Evolutionary conservation across 371 early-diverging fungal species (phyloP).

Genomic region (Haplosporangium sp.): DNA sequence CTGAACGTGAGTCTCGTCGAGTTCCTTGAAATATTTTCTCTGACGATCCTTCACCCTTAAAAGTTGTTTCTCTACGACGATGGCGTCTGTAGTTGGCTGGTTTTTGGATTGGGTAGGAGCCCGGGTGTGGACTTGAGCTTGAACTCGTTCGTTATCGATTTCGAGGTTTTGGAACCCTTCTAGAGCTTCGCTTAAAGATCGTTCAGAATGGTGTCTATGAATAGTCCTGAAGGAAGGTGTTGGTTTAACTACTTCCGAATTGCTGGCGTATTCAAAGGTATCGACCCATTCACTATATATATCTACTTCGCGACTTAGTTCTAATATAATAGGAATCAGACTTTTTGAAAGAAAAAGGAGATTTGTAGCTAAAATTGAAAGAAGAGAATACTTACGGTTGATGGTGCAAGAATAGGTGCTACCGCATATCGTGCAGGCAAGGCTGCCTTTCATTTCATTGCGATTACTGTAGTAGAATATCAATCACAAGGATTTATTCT

Average conservation of each 20-base stretch:
- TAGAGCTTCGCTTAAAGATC: neutral
- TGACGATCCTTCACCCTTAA: neutral
- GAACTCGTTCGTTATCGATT: neutral
- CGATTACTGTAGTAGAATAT: conserved; percentile 29
- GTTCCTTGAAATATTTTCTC: neutral
- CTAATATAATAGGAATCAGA: conserved; percentile 49
- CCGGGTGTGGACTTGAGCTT: neutral
- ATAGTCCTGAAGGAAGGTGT: neutral
- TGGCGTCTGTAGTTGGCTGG: neutral
- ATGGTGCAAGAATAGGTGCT: conserved; percentile 72
- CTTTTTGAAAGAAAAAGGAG: neutral
- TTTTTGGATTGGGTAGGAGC: neutral
- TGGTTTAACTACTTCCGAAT: neutral
- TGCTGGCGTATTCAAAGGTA: neutral
- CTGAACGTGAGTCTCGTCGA: neutral
- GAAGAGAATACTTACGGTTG: conserved; percentile 60
- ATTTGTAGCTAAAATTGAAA: too few relatives aligned
- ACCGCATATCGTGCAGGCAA: conserved; percentile 78
- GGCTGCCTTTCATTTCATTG: conserved; percentile 62
- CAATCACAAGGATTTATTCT: too few relatives aligned
- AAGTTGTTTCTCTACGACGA: neutral
- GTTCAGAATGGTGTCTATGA: neutral
- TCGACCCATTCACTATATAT: conserved; percentile 90
- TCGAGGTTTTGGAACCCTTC: neutral
- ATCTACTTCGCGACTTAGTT: conserved; percentile 80